Percentiles rank a stretch among this genome's conserved stretches.
phyloP scores from a whole-genome alignment of 2,329 filamentous ascomycete genomes.

The Colletotrichum lupini region DNA sequence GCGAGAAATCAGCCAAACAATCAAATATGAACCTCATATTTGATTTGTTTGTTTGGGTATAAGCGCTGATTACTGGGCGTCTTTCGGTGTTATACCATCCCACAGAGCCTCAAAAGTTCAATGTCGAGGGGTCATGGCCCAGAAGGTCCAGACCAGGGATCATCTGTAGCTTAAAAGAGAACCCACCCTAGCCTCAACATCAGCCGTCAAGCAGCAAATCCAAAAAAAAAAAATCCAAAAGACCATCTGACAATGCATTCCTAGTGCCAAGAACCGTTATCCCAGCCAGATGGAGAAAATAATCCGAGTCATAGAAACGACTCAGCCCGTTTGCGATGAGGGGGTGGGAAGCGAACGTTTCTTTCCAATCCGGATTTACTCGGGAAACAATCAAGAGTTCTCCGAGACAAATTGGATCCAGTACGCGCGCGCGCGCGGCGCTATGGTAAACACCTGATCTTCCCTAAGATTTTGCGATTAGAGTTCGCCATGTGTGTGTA shows the following conservation, averaged over 20 bases:
- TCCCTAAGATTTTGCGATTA: background rate
- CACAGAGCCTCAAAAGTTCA: too few species aligned
- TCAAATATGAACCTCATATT: too few species aligned
- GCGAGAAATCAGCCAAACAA: too few species aligned
- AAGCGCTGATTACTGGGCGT: background rate
- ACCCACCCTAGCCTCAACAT: background rate
- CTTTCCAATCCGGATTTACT: background rate
- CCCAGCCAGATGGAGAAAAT: background rate
- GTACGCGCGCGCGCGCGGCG: background rate
- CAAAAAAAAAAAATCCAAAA: background rate
- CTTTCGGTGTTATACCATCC: slow-evolving; percentile 7
- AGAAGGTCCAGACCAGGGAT: background rate
- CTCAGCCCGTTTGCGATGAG: slow-evolving; percentile 1
- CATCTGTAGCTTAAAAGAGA: background rate
- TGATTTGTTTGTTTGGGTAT: too few species aligned
- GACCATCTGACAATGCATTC: background rate
- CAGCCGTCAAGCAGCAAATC: background rate
- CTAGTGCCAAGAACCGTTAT: slow-evolving; percentile 4
- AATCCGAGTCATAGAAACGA: slow-evolving; percentile 21
- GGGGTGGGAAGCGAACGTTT: slow-evolving; percentile 8
- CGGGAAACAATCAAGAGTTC: slow-evolving; percentile 3
- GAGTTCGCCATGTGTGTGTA: slow-evolving; percentile 6
- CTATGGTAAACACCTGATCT: slow-evolving; percentile 24
- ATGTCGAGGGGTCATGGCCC: background rate
- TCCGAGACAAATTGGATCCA: background rate